phyloP scores from a whole-genome alignment of 1,284 basidiomycete species.

The Fomitopsis betulina region DNA sequence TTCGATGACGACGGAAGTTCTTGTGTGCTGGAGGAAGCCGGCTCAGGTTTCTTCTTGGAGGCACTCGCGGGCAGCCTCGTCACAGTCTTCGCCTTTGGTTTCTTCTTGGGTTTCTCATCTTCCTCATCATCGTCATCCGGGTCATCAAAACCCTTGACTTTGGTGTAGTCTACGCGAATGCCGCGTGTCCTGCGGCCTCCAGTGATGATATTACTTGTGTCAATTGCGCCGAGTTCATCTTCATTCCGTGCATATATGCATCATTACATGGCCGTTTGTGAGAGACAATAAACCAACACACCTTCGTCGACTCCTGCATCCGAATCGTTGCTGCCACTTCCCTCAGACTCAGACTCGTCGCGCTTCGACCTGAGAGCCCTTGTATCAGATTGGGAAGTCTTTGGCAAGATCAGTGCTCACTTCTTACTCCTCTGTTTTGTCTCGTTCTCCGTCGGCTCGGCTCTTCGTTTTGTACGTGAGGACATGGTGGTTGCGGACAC shows the following conservation, averaged over 20 bases:
- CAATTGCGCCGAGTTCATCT: conserved; percentile 30
- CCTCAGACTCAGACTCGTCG: conserved; percentile 26
- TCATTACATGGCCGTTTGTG: background rate
- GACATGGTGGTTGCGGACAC: conserved; percentile 19
- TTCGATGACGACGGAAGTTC: conserved; percentile 4
- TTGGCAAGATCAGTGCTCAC: conserved; percentile 11
- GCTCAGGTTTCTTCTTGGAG: conserved; percentile 11
- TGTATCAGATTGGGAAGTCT: no score
- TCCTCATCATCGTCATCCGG: conserved; percentile 27
- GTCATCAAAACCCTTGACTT: conserved; percentile 23
- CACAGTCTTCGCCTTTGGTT: conserved; percentile 11
- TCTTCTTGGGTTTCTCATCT: conserved; percentile 22
- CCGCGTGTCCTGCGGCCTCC: conserved; percentile 31
- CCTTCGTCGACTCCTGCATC: conserved; percentile 29
- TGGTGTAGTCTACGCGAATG: conserved; percentile 32
- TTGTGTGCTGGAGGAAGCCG: conserved; percentile 9
- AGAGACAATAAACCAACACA: conserved; percentile 11
- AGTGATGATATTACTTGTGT: conserved; percentile 25
- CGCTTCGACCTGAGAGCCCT: conserved; percentile 24
- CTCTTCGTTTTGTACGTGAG: conserved; percentile 28
- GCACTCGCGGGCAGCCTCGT: conserved; percentile 4
- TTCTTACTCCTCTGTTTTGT: conserved; percentile 27
- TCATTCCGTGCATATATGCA: background rate
- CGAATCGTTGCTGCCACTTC: conserved; percentile 20
- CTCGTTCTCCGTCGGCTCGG: conserved; percentile 21